phyloP scores from a whole-genome alignment of 1,139 yeast species.

The Taphrina confusa region DNA sequence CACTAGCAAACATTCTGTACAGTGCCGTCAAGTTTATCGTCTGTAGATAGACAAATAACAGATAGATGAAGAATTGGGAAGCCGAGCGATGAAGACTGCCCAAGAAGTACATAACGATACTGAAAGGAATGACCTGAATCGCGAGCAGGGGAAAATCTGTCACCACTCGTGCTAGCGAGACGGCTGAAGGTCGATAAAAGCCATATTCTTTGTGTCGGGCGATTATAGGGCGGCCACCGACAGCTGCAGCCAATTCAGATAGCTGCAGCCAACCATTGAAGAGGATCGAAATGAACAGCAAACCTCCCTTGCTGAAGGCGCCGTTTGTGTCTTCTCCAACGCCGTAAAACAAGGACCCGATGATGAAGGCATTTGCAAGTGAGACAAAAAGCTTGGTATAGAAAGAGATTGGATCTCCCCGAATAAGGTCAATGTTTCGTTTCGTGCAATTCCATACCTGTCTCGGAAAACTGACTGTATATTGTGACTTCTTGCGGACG shows the following conservation, averaged over 20 bases:
- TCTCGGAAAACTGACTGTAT: constrained; percentile 45
- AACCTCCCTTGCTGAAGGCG: constrained; percentile 66
- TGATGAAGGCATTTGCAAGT: constrained; percentile 50
- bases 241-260: constrained; percentile 68
- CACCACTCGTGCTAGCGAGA: constrained; percentile 69
- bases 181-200: constrained; percentile 75
- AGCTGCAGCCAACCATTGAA: constrained; percentile 78
- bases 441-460: constrained; percentile 43
- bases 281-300: constrained; percentile 73
- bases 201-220: constrained; percentile 79
- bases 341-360: constrained; percentile 73
- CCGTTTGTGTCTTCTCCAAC: constrained; percentile 54
- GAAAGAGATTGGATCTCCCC: constrained; percentile 34
- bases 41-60: constrained; percentile 55
- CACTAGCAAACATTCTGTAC: constrained; percentile 70
- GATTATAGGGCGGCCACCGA: constrained; percentile 73
- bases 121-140: constrained; percentile 59
- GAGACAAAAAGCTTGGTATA: constrained; percentile 52
- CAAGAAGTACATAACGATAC: constrained; percentile 66
- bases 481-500: constrained; percentile 48
- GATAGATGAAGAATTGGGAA: constrained; percentile 70
- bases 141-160: constrained; percentile 70
- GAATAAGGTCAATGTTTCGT: constrained; percentile 32
- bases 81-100: constrained; percentile 65
- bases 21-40: constrained; percentile 69